Base-by-base conservation (phyloP, 176 grass and related monocot genomes). In the Leersia perrieri region DNA sequence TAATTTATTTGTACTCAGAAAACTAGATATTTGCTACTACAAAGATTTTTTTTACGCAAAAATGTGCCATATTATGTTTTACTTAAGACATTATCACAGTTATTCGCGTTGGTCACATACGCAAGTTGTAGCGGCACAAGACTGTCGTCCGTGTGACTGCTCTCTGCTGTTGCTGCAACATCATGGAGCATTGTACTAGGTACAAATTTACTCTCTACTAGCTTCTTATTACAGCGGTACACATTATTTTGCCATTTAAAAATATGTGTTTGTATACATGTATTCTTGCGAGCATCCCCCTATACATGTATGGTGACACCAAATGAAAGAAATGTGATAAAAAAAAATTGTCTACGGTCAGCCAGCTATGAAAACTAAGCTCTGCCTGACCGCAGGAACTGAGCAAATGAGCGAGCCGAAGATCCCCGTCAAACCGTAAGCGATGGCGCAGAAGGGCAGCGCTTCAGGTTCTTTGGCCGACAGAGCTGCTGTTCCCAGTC, bases 361-460 rank as follows among this genome's bases (percentile, higher is more conserved):
- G 35, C 89, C 83, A 73, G 88, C 88, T 77, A 98, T 95, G 78
- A 93, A 73, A 0, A 90, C 42, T 9, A 98, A 76, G 86, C 88
- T 98, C 79, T 93, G 96, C 75, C 96, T 83, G 6, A 98, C 96
- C 2, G 84, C 86, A 1, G 96, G 86, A 35, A 94, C 73, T 13
- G 92, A 93, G 86, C 96, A 98, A 74, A 95, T 80, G 25, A 98
- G 70, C 0, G 90, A 88, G 20, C 88, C 90, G 26, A 93, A 91
- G n/a, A 98, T 91, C 67, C 96, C 96, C 2, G 92, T 98, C 9
- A 98, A 47, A 0, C 77, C 90, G 34, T 98, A 98, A 29, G 96
- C 90, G 72, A 98, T 95, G 11, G 96, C 96, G 82, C 96, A 98
- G 81, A 98, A 98, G 1, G 96, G 92, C 18, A 95, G 92, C 57